Evolutionary conservation across 305 asterid genomes (phyloP).

Genomic region (Petunia hybrid): DNA sequence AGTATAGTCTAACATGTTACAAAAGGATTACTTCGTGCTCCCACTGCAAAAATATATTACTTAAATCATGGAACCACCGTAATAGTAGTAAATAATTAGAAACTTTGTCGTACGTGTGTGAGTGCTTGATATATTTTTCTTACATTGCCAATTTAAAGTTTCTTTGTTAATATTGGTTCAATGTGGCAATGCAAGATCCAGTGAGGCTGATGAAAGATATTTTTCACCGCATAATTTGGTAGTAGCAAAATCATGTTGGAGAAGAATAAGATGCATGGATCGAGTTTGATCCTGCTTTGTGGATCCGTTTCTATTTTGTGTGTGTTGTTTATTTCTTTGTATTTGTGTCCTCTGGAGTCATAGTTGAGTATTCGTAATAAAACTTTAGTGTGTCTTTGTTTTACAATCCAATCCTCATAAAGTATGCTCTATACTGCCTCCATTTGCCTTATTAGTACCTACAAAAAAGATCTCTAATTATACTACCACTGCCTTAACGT

Average conservation of each 20-base stretch:
- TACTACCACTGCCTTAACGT: too few relatives aligned
- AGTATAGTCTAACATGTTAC: background rate
- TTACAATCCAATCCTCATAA: background rate
- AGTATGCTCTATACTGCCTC: background rate
- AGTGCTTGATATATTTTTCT: background rate
- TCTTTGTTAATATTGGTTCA: background rate
- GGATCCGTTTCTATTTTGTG: background rate
- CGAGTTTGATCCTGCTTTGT: background rate
- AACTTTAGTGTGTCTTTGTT: background rate
- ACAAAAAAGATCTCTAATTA: too few relatives aligned
- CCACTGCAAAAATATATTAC: background rate
- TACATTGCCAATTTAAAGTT: background rate
- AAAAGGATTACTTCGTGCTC: background rate
- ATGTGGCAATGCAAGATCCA: slow-evolving; percentile 4
- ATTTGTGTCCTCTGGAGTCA: too few relatives aligned
- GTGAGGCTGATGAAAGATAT: background rate
- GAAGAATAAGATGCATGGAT: slow-evolving; percentile 20
- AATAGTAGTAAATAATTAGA: background rate
- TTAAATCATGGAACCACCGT: background rate
- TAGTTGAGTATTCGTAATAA: background rate
- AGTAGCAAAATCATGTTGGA: background rate
- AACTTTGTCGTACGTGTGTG: background rate
- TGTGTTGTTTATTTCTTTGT: background rate
- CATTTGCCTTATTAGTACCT: too few relatives aligned
- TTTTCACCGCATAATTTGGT: background rate